These are phyloP conservation scores for Yamadazyma philogaea DNA, from an alignment of 805 yeast genomes.

Conservation along the genomic window DNA sequence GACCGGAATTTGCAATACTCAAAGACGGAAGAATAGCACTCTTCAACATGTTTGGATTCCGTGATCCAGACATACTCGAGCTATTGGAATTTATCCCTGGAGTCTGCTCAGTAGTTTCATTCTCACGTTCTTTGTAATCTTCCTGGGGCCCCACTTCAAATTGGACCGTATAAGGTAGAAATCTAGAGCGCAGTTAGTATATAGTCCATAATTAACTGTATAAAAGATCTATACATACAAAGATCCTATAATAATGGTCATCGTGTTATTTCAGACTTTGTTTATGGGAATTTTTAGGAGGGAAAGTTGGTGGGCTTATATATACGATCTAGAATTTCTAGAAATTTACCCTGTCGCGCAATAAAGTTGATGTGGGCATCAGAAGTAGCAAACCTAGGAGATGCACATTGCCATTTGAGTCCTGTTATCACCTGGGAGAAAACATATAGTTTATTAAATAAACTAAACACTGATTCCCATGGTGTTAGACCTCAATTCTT, in stretches of 20 bases:
- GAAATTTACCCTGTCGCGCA: neutral
- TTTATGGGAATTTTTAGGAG: neutral
- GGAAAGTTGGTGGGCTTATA: neutral
- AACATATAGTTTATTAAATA: constrained; percentile 10
- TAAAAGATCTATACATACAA: constrained; percentile 42
- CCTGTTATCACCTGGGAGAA: constrained; percentile 15
- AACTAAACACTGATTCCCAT: constrained; percentile 3
- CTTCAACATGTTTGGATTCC: constrained; percentile 12
- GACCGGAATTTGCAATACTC: constrained; percentile 30
- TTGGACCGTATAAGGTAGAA: constrained; percentile 75
- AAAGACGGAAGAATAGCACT: constrained; percentile 34
- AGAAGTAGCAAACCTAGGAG: constrained; percentile 13
- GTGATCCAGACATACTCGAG: constrained; percentile 8
- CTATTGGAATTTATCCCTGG: constrained; percentile 2
- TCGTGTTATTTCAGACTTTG: constrained; percentile 17
- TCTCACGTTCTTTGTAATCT: constrained; percentile 4
- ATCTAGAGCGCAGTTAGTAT: constrained; percentile 36
- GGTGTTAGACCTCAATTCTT: constrained; percentile 14
- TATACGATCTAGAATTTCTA: neutral
- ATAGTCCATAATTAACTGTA: neutral
- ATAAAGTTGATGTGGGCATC: neutral
- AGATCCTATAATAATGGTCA: constrained; percentile 72
- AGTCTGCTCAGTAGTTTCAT: constrained; percentile 1
- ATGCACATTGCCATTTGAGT: constrained; percentile 37
- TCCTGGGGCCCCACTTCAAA: constrained; percentile 42